Percentiles rank a stretch among this genome's conserved stretches.
Conservation (phyloP, 73 alveolate genomes). For the Symbiodinium pilosum region DNA sequence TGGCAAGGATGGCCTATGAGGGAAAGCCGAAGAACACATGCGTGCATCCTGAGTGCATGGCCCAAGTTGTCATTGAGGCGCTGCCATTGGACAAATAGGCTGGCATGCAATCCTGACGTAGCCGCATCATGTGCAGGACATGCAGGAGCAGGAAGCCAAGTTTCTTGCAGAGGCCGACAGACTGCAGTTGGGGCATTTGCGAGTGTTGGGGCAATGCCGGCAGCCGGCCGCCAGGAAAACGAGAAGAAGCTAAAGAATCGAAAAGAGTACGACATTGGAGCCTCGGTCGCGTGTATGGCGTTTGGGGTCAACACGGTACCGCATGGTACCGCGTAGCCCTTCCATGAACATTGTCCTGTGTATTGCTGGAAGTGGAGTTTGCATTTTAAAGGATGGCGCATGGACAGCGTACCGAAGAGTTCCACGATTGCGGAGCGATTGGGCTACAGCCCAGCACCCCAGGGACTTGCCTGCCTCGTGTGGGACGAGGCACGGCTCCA, state of each 20-base stretch:
- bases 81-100: no score
- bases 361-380: no score
- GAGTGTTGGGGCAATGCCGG: no score
- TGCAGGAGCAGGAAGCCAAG: slow-evolving; percentile 5
- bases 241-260: slow-evolving; percentile 10
- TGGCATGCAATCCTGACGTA: no score
- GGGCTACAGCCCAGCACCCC: slow-evolving; percentile 14
- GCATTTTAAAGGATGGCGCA: neutral
- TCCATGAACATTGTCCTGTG: no score
- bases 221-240: neutral
- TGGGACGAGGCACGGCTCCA: slow-evolving; percentile 4
- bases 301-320: no score
- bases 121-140: no score
- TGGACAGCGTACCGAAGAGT: neutral
- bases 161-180: neutral
- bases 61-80: neutral
- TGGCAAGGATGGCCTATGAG: neutral
- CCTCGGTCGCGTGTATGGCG: neutral
- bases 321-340: no score
- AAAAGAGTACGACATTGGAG: neutral
- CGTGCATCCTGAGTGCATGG: slow-evolving; percentile 15
- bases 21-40: neutral
- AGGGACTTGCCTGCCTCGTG: slow-evolving; percentile 11
- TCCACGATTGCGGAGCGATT: neutral
- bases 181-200: no score